Base-by-base conservation (phyloP, 352 stramenopile genomes). In the Phytopythium sindhum region DNA sequence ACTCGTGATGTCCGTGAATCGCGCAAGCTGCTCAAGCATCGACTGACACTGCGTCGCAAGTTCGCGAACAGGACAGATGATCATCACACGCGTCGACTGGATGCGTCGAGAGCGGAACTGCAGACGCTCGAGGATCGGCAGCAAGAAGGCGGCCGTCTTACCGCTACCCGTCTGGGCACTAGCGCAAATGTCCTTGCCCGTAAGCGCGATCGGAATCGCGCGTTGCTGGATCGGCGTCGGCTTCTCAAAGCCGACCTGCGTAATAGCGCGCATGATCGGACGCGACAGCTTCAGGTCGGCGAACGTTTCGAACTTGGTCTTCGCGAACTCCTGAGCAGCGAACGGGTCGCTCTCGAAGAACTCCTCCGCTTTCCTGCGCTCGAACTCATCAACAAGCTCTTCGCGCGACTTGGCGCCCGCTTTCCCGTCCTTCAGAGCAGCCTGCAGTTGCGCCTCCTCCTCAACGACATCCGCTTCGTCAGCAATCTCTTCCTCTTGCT, bases 141-240 rank as follows among this genome's bases (percentile, higher is more conserved):
- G 73, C 64, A 99, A 67, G 75, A 99, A 99, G 9, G 97, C 97
- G 7, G 97, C 97, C 14, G 97, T 99, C 74, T 99, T 99, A 72
- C 98, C 98, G 80, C 81, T 97, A 65, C 98, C 98, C 7, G 97
- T 99, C 65, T 98, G 90, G 2, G 97, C 97, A 58, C 90, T 98
- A 17, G 97, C 98, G 71, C 96, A 99, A 66, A 99, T 97, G 81
- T 99, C 98, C 58, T 98, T 95, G 41, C 97, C 96, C 23, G 87
- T 92, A 15, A 99, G 69, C 6, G 91, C 95, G 29, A 99, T 78
- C 1, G 97, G 97, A 45, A 99, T 97, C 42, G 95, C 92, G 26
- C 87, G 89, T 55, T 96, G 89, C 77, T 97, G 91, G 74, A 97
- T 96, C 17, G 96, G 89, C 55, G 98, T 99, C 15, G 97, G 98